A percentile compares a stretch with the other conserved stretches of the same genome.
phyloP scores from a whole-genome alignment of 164 flowering plant species.

The Taxillus chinensis region DNA sequence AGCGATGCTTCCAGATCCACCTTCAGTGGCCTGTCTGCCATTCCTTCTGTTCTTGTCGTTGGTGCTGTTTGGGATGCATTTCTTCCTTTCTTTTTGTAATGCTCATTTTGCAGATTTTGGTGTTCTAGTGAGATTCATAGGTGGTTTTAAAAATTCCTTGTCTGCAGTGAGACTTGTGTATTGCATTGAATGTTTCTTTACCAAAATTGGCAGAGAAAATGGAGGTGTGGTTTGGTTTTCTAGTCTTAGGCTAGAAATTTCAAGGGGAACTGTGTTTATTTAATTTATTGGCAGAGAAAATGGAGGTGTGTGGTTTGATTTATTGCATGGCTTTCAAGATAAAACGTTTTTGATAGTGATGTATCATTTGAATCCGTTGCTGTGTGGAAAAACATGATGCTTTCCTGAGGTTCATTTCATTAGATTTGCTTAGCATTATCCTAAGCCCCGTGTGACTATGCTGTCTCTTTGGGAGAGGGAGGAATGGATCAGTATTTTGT shows the following conservation, averaged over 20 bases:
- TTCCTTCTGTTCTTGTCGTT: slow-evolving; percentile 37
- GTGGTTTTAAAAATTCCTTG: not conserved
- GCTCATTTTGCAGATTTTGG: no score
- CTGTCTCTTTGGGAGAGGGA: no score
- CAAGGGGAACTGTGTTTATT: no score
- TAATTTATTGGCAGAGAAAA: slow-evolving; percentile 2
- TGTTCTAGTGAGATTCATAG: not conserved
- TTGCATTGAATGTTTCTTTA: not conserved
- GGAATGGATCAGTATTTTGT: no score
- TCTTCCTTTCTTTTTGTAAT: slow-evolving; percentile 21
- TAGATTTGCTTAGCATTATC: no score
- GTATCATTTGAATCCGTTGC: no score
- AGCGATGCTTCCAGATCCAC: slow-evolving; percentile 16
- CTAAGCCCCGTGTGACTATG: no score
- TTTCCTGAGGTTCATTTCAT: no score
- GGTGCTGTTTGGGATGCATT: slow-evolving; percentile 44
- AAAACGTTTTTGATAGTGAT: no score
- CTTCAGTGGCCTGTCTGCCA: slow-evolving; percentile 18
- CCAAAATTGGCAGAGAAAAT: slow-evolving; percentile 6
- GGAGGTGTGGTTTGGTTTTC: not conserved
- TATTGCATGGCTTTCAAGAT: not conserved
- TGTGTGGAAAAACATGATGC: no score
- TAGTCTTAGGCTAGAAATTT: not conserved
- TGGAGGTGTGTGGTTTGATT: not conserved
- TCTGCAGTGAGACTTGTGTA: not conserved